Evolutionary conservation across 2,329 filamentous ascomycete genomes (phyloP).

Genomic region (Aspergillus felis): DNA sequence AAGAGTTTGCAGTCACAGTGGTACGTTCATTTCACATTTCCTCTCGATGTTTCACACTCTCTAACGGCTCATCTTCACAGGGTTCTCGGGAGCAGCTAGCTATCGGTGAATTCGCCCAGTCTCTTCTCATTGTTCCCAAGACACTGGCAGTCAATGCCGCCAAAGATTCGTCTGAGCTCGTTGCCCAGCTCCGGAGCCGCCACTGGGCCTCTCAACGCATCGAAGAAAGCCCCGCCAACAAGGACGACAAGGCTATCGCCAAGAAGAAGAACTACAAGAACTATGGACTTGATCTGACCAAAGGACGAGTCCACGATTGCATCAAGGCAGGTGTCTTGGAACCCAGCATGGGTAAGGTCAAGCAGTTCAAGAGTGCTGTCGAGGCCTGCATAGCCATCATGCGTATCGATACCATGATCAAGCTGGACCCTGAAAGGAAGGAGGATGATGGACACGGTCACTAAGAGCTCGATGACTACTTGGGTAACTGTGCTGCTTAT

Average conservation of each 20-base stretch:
- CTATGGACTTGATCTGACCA: constrained; percentile 87
- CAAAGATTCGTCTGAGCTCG: constrained; percentile 91
- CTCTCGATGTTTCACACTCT: background rate
- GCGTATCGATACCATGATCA: constrained; percentile 98
- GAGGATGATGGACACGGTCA: constrained; percentile 84
- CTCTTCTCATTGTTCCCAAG: constrained; percentile 91
- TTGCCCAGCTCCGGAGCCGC: constrained; percentile 88
- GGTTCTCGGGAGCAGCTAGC: constrained; percentile 94
- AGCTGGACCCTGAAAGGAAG: constrained; percentile 85
- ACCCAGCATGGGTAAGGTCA: constrained; percentile 96
- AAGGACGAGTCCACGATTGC: constrained; percentile 87
- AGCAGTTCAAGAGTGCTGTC: constrained; percentile 96
- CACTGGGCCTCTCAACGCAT: constrained; percentile 93
- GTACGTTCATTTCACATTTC: constrained; percentile 45
- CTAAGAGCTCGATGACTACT: constrained; percentile 39
- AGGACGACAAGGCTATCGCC: constrained; percentile 83
- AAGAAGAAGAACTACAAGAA: constrained; percentile 98
- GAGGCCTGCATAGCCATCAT: constrained; percentile 99
- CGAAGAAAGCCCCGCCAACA: constrained; percentile 69
- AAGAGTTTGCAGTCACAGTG: constrained; percentile 97
- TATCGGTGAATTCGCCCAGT: constrained; percentile 94
- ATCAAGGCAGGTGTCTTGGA: constrained; percentile 94
- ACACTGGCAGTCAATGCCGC: constrained; percentile 95
- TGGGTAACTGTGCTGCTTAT: background rate
- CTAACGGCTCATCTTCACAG: constrained; percentile 29